These are phyloP conservation scores for Rosa lucieae DNA, from an alignment of 306 rosid species.

Conservation along the genomic window DNA sequence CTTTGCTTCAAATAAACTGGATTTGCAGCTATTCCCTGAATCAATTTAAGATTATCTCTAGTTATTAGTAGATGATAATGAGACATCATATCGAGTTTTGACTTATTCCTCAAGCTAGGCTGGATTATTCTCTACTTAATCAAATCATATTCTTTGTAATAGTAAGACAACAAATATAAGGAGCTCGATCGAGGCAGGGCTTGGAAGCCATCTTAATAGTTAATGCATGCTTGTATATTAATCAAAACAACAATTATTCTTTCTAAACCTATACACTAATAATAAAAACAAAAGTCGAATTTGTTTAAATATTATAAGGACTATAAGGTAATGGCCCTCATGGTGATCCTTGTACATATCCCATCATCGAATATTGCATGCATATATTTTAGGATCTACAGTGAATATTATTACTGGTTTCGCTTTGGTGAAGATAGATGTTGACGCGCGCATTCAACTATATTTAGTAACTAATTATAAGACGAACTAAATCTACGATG, in stretches of 20 bases:
- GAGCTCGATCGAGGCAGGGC: background rate
- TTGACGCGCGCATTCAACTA: background rate
- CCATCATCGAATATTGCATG: background rate
- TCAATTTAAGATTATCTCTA: background rate
- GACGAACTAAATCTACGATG: background rate
- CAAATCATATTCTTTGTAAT: background rate
- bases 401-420: background rate
- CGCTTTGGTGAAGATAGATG: background rate
- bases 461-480: background rate
- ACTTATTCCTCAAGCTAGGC: background rate
- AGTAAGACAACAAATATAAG: background rate
- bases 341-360: background rate
- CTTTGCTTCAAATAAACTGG: background rate
- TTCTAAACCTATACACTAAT: background rate
- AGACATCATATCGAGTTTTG: background rate
- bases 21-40: background rate
- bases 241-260: background rate
- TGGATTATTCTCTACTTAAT: background rate
- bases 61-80: background rate
- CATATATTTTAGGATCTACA: background rate
- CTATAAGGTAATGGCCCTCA: background rate
- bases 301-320: background rate
- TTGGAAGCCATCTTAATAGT: background rate
- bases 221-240: background rate
- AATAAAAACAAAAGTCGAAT: background rate